Percentiles rank a stretch among this genome's conserved stretches.
Conservation (phyloP, 1,284 basidiomycete genomes). For the Microbotryum lychnidis-dioicae region DNA sequence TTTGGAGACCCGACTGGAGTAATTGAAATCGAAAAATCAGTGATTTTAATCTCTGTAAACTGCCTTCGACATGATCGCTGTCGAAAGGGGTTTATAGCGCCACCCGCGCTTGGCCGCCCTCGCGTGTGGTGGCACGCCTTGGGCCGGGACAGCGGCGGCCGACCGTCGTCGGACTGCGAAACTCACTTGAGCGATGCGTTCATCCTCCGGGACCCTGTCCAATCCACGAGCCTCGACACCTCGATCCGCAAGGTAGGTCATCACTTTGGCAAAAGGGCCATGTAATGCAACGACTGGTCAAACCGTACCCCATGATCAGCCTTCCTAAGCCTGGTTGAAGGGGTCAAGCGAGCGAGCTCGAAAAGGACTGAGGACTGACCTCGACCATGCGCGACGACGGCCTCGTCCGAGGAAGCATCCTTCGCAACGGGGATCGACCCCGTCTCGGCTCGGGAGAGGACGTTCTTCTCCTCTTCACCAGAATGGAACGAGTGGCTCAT, state of each 20-base stretch:
- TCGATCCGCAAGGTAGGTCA: slow-evolving; percentile 1
- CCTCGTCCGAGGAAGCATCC: too few relatives aligned
- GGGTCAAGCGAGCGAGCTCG: too few relatives aligned
- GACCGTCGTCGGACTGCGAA: neutral
- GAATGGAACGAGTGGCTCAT: too few relatives aligned
- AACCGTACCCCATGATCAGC: too few relatives aligned
- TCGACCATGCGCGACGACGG: too few relatives aligned
- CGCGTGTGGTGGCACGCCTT: too few relatives aligned
- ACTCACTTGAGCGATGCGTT: slow-evolving; percentile 12
- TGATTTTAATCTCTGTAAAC: slow-evolving; percentile 1
- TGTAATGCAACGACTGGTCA: slow-evolving; percentile 2
- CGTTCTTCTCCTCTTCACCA: too few relatives aligned
- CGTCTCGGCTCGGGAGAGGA: too few relatives aligned
- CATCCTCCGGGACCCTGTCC: slow-evolving; percentile 17
- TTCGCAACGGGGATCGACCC: too few relatives aligned
- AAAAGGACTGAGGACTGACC: too few relatives aligned
- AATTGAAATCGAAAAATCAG: neutral
- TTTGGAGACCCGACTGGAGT: neutral
- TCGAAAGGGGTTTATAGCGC: neutral
- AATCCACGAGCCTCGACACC: slow-evolving; percentile 17
- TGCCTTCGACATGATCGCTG: neutral
- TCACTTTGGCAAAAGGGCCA: slow-evolving; percentile 12
- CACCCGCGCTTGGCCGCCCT: neutral
- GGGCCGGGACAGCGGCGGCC: neutral
- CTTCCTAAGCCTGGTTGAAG: too few relatives aligned